These are phyloP conservation scores for Passalora sequoiae DNA, from an alignment of 2,329 filamentous ascomycete genomes.

Conservation along the genomic window DNA sequence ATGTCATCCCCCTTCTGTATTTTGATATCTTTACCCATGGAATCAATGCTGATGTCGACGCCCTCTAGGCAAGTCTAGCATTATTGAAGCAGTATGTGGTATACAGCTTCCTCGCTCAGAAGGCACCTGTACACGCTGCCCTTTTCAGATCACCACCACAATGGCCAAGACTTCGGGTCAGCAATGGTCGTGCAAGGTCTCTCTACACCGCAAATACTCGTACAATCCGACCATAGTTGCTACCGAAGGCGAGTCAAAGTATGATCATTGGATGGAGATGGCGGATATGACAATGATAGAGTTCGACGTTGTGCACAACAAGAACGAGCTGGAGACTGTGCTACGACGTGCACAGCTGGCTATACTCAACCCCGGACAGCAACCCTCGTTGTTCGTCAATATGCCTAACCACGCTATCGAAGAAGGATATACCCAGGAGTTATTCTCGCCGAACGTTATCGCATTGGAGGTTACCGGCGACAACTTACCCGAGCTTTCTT, in stretches of 20 bases:
- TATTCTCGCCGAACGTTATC: conserved; percentile 79
- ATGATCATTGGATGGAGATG: conserved; percentile 61
- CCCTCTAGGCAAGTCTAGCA: conserved; percentile 8
- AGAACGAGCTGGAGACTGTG: conserved; percentile 59
- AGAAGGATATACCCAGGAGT: conserved; percentile 42
- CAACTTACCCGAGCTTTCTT: conserved; percentile 66
- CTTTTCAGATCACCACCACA: conserved; percentile 71
- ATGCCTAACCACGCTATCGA: conserved; percentile 7
- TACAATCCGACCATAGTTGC: conserved; percentile 48
- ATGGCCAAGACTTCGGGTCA: conserved; percentile 42
- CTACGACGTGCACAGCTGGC: conserved; percentile 73
- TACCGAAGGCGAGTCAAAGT: conserved; percentile 56
- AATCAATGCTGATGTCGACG: not conserved
- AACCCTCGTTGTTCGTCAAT: conserved; percentile 40
- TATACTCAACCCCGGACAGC: conserved; percentile 61
- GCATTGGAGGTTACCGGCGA: conserved; percentile 69
- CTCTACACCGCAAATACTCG: conserved; percentile 59
- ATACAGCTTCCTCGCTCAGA: conserved; percentile 66
- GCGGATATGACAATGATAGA: conserved; percentile 42
- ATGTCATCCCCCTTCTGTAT: conserved; percentile 65
- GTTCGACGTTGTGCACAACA: conserved; percentile 61
- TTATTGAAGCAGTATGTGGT: conserved; percentile 48
- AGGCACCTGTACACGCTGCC: conserved; percentile 71
- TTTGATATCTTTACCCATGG: conserved; percentile 46
- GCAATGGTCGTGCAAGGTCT: conserved; percentile 63